Conservation (phyloP, 306 rosid species). For the Boehmeria nivea region DNA sequence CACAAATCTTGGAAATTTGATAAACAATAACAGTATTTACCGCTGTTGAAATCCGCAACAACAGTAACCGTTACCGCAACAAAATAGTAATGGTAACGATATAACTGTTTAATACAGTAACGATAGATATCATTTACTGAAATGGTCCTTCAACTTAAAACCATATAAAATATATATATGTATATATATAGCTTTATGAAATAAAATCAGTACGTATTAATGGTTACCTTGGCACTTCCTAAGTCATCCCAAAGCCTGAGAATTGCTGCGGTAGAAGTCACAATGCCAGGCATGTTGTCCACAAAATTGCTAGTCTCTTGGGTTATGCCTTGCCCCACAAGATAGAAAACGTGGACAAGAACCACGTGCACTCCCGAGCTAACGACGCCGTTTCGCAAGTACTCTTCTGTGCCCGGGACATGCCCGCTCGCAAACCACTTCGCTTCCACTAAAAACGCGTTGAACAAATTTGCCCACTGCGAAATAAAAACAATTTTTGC, state of each 20-base stretch:
- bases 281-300: constrained; percentile 30
- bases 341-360: constrained; percentile 45
- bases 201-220: not conserved
- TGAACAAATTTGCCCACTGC: constrained; percentile 58
- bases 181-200: not conserved
- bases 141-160: too few relatives aligned
- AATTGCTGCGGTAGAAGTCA: constrained; percentile 46
- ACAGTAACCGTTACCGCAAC: too few relatives aligned
- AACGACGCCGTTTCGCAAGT: constrained; percentile 50
- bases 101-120: too few relatives aligned
- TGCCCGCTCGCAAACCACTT: constrained; percentile 53
- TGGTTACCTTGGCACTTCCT: constrained; percentile 53
- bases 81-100: too few relatives aligned
- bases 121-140: too few relatives aligned
- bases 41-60: too few relatives aligned
- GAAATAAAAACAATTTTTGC: not conserved
- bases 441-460: constrained; percentile 62
- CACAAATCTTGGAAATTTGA: too few relatives aligned
- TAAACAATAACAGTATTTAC: too few relatives aligned
- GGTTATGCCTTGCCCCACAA: constrained; percentile 45
- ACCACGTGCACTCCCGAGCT: constrained; percentile 53
- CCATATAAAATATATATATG: not conserved
- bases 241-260: constrained; percentile 79
- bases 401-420: constrained; percentile 42
- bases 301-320: constrained; percentile 24